Base-by-base conservation (phyloP, 2,329 filamentous ascomycete genomes). In the Aureobasidium vineae region DNA sequence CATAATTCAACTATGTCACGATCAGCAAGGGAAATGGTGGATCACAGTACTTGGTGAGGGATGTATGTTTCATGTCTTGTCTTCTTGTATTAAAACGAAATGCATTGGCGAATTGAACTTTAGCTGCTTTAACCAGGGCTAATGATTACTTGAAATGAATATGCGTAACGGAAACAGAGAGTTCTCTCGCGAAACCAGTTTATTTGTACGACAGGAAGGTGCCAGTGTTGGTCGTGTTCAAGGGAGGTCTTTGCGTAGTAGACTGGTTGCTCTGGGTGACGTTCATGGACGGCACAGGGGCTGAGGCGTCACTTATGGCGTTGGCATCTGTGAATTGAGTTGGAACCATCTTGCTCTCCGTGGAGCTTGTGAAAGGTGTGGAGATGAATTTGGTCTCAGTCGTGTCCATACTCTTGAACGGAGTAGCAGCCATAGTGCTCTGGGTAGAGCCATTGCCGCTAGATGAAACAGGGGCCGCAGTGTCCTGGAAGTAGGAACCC, bases 201-300 rank as follows among this genome's bases (percentile, higher is more conserved):
- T 49, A 61, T 19, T 26, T 38, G 61, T 64, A 64, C 23, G 61
- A 64, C 15, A 64, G 38, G 38, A 64, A 64, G 13, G 61, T 64
- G 15, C 61, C 61, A 10, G 61, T 64, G 38, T 64, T 64, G 36
- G 10, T 53, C 16, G 47, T 64, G 19, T 41, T 43, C 33, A 64
- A 15, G 8, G 23, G 13, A 45, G 61, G 49, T 54, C 49, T 53
- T 19, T 54, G 28, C 15, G 40, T 47, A 7, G n/a, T 28, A n/a
- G 45, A 28, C 21, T 33, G 49, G 26, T 19, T 43, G 38, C 5
- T 64, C 49, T 49, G 23, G 16, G 43, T 41, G 59, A 50, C 15
- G 21, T 61, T 38, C 26, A 19, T 59, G 54, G 49, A 61, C 4
- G 8, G 43, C 15, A 61, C 41, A 21, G 57, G 57, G 6, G 43